Percentiles rank a stretch among this genome's conserved stretches.
These are phyloP conservation scores for Cladosporium sp. DNA, from an alignment of 2,329 filamentous ascomycete species.

Conservation along the genomic window DNA sequence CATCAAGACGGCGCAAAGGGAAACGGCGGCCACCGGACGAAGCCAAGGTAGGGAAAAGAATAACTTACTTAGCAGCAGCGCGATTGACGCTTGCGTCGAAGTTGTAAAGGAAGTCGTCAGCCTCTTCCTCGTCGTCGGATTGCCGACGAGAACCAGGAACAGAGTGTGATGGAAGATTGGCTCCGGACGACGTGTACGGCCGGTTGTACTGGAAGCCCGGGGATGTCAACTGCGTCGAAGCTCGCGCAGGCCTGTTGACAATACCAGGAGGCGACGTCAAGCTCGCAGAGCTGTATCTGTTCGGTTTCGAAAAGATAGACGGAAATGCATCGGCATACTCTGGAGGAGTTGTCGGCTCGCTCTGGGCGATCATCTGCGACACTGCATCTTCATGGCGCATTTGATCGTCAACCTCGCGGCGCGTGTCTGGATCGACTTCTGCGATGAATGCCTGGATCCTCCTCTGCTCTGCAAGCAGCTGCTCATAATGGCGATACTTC, in stretches of 20 bases:
- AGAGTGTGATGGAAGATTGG: slow-evolving; percentile 76
- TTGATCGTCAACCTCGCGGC: slow-evolving; percentile 79
- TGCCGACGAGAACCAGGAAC: slow-evolving; percentile 85
- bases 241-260: slow-evolving; percentile 55
- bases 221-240: slow-evolving; percentile 16
- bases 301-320: slow-evolving; percentile 71
- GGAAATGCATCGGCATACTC: slow-evolving; percentile 81
- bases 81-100: slow-evolving; percentile 70
- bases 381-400: slow-evolving; percentile 82
- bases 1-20: neutral
- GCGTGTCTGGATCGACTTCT: slow-evolving; percentile 81
- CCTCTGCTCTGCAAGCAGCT: slow-evolving; percentile 82
- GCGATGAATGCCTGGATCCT: slow-evolving; percentile 93
- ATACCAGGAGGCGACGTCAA: slow-evolving; percentile 70
- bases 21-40: neutral
- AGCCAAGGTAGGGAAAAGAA: slow-evolving; percentile 15
- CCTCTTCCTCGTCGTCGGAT: slow-evolving; percentile 84
- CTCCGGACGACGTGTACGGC: slow-evolving; percentile 47
- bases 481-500: slow-evolving; percentile 90
- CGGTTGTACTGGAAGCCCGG: slow-evolving; percentile 69
- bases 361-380: slow-evolving; percentile 65
- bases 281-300: slow-evolving; percentile 86
- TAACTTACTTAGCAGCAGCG: slow-evolving; percentile 76
- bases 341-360: slow-evolving; percentile 93
- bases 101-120: slow-evolving; percentile 59